A percentile compares a stretch with the other conserved stretches of the same genome.
Evolutionary conservation across 306 rosid genomes (phyloP).

Genomic region (Morella rubra): DNA sequence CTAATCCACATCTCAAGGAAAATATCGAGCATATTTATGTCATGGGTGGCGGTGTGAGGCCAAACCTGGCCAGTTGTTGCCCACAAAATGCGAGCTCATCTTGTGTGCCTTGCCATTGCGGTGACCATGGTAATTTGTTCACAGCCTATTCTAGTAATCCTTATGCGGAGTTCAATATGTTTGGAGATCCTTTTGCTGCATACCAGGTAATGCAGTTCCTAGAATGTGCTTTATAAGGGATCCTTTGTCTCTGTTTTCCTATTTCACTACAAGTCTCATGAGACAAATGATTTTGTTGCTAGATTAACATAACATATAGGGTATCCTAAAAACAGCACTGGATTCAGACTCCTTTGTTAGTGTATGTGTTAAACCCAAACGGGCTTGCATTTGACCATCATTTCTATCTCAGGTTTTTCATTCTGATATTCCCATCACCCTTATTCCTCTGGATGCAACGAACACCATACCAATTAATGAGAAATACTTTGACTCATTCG

Average conservation of each 20-base stretch:
- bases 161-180: conserved; percentile 83
- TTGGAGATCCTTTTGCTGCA: conserved; percentile 94
- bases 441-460: conserved; percentile 92
- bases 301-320: no score
- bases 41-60: conserved; percentile 91
- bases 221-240: no score
- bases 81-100: conserved; percentile 59
- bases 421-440: conserved; percentile 91
- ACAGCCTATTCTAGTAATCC: conserved; percentile 68
- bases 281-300: no score
- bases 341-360: background rate
- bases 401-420: conserved; percentile 63
- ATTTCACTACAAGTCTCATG: no score
- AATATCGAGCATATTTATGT: conserved; percentile 75
- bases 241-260: background rate
- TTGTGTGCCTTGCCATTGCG: conserved; percentile 71
- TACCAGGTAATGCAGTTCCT: conserved; percentile 56
- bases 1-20: conserved; percentile 72
- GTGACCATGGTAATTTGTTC: conserved; percentile 78
- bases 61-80: conserved; percentile 86
- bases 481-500: conserved; percentile 61
- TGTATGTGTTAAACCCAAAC: background rate
- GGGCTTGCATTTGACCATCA: conserved; percentile 12
- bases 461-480: conserved; percentile 73
- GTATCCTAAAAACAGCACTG: no score